Evolutionary conservation across 306 rosid species (phyloP).

Genomic region (Phaseolus lunatus): DNA sequence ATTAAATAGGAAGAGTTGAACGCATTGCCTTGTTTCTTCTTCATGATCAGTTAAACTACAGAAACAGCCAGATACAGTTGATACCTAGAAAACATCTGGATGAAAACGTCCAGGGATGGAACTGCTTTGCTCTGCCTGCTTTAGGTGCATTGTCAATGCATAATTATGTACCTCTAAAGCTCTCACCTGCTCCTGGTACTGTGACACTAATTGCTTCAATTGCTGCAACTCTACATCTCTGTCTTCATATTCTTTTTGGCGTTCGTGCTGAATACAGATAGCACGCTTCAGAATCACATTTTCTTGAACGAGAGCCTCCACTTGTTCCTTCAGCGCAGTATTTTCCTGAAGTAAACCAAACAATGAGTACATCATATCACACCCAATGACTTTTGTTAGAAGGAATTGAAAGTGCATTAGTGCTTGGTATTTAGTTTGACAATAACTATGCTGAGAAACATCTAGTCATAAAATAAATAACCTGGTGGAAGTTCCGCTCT

Average conservation of each 20-base stretch:
- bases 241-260: constrained; percentile 72
- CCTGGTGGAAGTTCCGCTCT: constrained; percentile 66
- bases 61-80: constrained; percentile 5
- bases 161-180: constrained; percentile 93
- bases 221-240: constrained; percentile 72
- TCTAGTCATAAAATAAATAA: constrained; percentile 19
- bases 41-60: constrained; percentile 31
- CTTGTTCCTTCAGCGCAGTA: constrained; percentile 73
- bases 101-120: constrained; percentile 84
- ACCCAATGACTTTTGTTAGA: neutral
- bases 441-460: neutral
- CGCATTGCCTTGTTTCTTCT: constrained; percentile 12
- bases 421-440: neutral
- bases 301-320: constrained; percentile 79
- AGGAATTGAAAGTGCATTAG: neutral
- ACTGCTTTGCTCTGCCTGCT: constrained; percentile 86
- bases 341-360: constrained; percentile 64
- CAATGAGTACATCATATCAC: constrained; percentile 23
- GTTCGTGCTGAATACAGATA: constrained; percentile 78
- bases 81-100: constrained; percentile 78
- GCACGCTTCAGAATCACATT: constrained; percentile 77
- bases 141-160: constrained; percentile 84
- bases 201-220: constrained; percentile 74
- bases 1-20: neutral
- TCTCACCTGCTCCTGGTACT: constrained; percentile 82